phyloP scores from a whole-genome alignment of 331 rosid species.

The Quercus lobata region DNA sequence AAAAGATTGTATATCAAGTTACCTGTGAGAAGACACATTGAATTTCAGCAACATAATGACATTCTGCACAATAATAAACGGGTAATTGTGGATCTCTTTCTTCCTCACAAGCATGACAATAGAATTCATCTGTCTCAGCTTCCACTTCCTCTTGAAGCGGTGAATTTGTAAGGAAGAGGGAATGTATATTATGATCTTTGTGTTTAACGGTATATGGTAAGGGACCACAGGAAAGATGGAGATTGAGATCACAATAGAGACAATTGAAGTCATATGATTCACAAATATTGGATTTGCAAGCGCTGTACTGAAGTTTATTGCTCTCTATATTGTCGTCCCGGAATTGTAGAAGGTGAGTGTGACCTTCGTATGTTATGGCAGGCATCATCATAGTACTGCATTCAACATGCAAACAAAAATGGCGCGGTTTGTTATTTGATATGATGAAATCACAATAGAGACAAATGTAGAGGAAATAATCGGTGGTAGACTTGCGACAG shows the following conservation, averaged over 20 bases:
- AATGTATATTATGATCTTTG: background rate
- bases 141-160: background rate
- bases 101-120: constrained; percentile 6
- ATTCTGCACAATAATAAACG: background rate
- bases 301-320: background rate
- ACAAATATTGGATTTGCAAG: background rate
- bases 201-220: background rate
- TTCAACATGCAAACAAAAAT: background rate
- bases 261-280: background rate
- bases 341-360: background rate
- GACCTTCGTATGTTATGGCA: background rate
- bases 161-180: background rate
- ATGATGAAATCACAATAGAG: background rate
- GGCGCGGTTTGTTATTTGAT: too few species aligned
- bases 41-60: background rate
- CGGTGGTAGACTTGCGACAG: background rate
- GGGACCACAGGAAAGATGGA: constrained; percentile 13
- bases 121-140: constrained; percentile 4
- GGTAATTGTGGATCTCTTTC: background rate
- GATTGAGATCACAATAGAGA: background rate
- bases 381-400: background rate
- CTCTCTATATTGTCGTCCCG: background rate
- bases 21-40: background rate
- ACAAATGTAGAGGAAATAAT: background rate
- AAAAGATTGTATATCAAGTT: background rate